Evolutionary conservation across 2,329 filamentous ascomycete genomes (phyloP).

Genomic region (Fusarium humuli): DNA sequence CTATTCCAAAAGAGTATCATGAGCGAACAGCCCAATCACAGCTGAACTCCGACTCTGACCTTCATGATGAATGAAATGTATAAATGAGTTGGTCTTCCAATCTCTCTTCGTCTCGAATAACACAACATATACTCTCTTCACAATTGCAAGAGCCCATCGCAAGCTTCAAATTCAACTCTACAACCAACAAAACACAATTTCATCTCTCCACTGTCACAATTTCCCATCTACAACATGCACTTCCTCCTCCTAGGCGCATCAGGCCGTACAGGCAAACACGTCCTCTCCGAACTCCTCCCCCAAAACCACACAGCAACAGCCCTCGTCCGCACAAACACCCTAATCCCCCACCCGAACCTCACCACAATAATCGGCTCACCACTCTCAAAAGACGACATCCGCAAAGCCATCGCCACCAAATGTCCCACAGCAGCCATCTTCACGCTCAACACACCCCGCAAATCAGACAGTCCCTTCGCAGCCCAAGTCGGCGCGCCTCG

Average conservation of each 20-base stretch:
- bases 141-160: no score
- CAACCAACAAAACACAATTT: no score
- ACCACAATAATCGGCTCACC: constrained; percentile 52
- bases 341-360: constrained; percentile 43
- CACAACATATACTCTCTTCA: no score
- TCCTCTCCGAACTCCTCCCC: constrained; percentile 54
- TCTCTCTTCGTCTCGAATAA: background rate
- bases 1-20: constrained; percentile 4
- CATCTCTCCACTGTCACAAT: no score
- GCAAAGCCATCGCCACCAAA: constrained; percentile 39
- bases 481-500: constrained; percentile 53
- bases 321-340: constrained; percentile 51
- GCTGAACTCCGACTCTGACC: background rate
- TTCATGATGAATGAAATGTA: background rate
- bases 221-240: constrained; percentile 52
- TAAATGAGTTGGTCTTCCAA: constrained; percentile 7
- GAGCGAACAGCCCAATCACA: constrained; percentile 39
- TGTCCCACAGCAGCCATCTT: constrained; percentile 52
- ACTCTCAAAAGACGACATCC: constrained; percentile 51
- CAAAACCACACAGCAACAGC: constrained; percentile 55
- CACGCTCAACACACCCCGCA: constrained; percentile 55
- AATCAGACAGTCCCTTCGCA: constrained; percentile 56
- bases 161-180: no score
- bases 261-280: constrained; percentile 57
- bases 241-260: constrained; percentile 58